Conservation (phyloP, 306 rosid genomes). For the Dryas octopetala region DNA sequence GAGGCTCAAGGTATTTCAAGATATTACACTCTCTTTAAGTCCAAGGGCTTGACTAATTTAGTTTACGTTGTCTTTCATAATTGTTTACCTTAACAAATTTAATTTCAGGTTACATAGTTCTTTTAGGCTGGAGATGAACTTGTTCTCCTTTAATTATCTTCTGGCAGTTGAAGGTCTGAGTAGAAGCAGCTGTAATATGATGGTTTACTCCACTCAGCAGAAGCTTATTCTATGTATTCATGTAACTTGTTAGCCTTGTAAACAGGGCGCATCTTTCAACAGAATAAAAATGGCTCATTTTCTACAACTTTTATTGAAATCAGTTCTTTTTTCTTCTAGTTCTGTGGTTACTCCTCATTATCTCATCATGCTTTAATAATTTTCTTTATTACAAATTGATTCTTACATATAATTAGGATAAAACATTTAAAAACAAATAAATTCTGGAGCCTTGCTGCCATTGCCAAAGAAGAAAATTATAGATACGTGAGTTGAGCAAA, state of each 20-base stretch:
- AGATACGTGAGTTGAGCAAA: no score
- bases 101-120: constrained; percentile 28
- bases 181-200: neutral
- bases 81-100: neutral
- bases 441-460: no score
- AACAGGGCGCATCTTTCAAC: neutral
- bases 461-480: no score
- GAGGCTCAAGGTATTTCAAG: constrained; percentile 89
- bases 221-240: neutral
- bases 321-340: neutral
- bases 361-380: no score
- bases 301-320: neutral
- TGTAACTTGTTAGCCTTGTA: neutral
- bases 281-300: neutral
- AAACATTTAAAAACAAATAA: no score
- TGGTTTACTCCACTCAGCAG: constrained; percentile 13
- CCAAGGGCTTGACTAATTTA: constrained; percentile 52
- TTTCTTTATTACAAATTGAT: neutral
- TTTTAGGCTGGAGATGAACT: constrained; percentile 78
- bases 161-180: constrained; percentile 5
- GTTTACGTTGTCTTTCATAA: no score
- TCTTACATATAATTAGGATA: neutral
- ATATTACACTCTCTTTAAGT: constrained; percentile 81
- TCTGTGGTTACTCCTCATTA: neutral
- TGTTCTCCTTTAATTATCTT: constrained; percentile 74